Evolutionary conservation across 1,284 basidiomycete genomes (phyloP).

Genomic region (Waitea zeae): DNA sequence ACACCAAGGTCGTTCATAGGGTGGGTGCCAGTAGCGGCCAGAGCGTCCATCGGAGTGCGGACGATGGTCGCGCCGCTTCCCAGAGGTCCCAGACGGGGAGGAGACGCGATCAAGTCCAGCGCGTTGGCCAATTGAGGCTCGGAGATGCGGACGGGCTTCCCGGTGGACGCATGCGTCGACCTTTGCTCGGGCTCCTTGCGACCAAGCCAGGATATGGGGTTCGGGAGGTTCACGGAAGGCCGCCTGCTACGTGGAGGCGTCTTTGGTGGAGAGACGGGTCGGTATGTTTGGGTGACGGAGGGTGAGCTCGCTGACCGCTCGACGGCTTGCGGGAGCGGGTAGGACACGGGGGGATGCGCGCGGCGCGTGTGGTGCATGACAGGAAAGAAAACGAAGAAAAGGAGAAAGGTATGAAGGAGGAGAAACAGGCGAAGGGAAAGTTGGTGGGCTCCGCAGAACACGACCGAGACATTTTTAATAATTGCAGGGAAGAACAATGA

Average conservation of each 20-base stretch:
- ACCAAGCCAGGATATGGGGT: slow-evolving; percentile 17
- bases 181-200: slow-evolving; percentile 8
- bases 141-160: slow-evolving; percentile 36
- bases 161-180: slow-evolving; percentile 5
- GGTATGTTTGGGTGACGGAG: slow-evolving; percentile 4
- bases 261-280: slow-evolving; percentile 8
- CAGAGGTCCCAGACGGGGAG: slow-evolving; percentile 26
- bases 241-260: slow-evolving; percentile 10
- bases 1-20: too few relatives aligned
- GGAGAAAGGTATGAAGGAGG: too few relatives aligned
- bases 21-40: too few relatives aligned
- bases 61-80: slow-evolving; percentile 56
- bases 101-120: slow-evolving; percentile 20
- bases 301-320: neutral
- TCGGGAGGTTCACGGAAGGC: slow-evolving; percentile 16
- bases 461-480: too few relatives aligned
- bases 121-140: slow-evolving; percentile 39
- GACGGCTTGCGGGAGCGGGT: neutral
- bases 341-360: neutral
- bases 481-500: too few relatives aligned
- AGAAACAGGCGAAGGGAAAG: too few relatives aligned
- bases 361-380: too few relatives aligned
- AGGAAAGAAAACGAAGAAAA: too few relatives aligned
- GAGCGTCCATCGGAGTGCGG: slow-evolving; percentile 57
- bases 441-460: too few relatives aligned